phyloP scores from a whole-genome alignment of 2,329 filamentous ascomycete species.

The Aspergillus sp. region DNA sequence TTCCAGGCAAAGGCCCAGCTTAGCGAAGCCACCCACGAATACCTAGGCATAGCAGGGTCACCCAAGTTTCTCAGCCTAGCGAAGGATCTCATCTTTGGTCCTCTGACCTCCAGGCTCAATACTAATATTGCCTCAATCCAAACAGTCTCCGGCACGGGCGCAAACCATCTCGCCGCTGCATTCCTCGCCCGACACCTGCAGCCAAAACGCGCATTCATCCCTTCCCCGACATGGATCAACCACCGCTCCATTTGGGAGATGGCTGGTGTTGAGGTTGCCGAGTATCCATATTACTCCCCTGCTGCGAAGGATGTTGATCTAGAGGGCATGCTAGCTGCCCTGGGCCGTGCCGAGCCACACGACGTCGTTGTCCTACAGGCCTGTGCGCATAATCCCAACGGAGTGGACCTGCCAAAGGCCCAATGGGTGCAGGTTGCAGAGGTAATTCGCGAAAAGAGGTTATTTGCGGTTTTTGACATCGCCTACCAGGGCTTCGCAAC shows the following conservation, averaged over 20 bases:
- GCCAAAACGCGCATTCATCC: conserved; percentile 75
- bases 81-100: conserved; percentile 74
- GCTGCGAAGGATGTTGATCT: conserved; percentile 41
- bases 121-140: conserved; percentile 67
- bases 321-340: conserved; percentile 67
- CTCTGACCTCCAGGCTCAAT: conserved; percentile 35
- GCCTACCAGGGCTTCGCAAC: conserved; percentile 98
- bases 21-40: conserved; percentile 66
- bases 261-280: conserved; percentile 73
- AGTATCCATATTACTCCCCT: conserved; percentile 91
- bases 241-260: conserved; percentile 86
- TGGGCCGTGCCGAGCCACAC: conserved; percentile 77
- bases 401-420: conserved; percentile 84
- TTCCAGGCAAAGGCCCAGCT: too few species aligned
- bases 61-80: conserved; percentile 79
- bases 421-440: conserved; percentile 88
- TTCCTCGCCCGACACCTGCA: conserved; percentile 88
- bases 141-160: conserved; percentile 94
- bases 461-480: conserved; percentile 97
- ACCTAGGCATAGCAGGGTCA: conserved; percentile 89
- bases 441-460: conserved; percentile 73
- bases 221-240: conserved; percentile 94
- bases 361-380: conserved; percentile 89
- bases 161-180: conserved; percentile 84
- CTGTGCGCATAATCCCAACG: conserved; percentile 96